A percentile compares a stretch with the other conserved stretches of the same genome.
Evolutionary conservation across 345 rosid species (phyloP).

Genomic region (Hirschfeldia incana): DNA sequence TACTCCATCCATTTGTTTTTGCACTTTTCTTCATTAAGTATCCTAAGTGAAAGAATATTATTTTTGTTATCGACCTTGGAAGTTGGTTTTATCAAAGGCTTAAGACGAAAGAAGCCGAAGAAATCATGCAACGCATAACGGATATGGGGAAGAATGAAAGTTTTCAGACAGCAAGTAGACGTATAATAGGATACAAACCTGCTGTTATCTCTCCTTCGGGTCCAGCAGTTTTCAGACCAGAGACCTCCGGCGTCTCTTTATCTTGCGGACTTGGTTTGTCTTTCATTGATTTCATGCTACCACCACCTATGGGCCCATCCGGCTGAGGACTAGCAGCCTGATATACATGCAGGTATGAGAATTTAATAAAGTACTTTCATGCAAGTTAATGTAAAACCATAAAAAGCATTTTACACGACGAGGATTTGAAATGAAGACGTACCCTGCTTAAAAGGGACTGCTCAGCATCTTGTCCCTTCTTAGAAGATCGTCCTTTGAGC

Average conservation of each 20-base stretch:
- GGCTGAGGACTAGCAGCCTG: slow-evolving; percentile 94
- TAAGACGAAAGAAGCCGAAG: not conserved
- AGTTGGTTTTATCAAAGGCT: slow-evolving; percentile 6
- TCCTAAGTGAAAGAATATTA: slow-evolving; percentile 52
- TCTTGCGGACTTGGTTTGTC: slow-evolving; percentile 70
- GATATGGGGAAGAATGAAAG: not conserved
- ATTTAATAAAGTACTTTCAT: slow-evolving; percentile 2
- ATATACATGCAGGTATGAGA: slow-evolving; percentile 20
- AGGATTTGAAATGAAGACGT: slow-evolving; percentile 29
- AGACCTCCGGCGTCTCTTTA: slow-evolving; percentile 75
- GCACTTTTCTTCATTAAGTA: slow-evolving; percentile 90
- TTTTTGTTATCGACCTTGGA: slow-evolving; percentile 19
- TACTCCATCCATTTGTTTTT: slow-evolving; percentile 90
- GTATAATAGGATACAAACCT: slow-evolving; percentile 51
- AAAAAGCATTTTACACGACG: slow-evolving; percentile 6
- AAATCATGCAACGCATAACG: not conserved
- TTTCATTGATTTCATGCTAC: slow-evolving; percentile 84
- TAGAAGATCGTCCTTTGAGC: slow-evolving; percentile 77
- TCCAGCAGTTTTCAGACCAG: slow-evolving; percentile 88
- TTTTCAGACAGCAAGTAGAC: not conserved
- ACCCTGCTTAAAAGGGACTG: slow-evolving; percentile 83
- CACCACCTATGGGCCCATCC: slow-evolving; percentile 47
- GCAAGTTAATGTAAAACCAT: not conserved
- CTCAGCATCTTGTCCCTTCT: slow-evolving; percentile 81
- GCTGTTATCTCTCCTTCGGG: slow-evolving; percentile 96